Percentiles rank a stretch among this genome's conserved stretches.
phyloP scores from a whole-genome alignment of 805 yeast species.

The Ogataea pignaliae region DNA sequence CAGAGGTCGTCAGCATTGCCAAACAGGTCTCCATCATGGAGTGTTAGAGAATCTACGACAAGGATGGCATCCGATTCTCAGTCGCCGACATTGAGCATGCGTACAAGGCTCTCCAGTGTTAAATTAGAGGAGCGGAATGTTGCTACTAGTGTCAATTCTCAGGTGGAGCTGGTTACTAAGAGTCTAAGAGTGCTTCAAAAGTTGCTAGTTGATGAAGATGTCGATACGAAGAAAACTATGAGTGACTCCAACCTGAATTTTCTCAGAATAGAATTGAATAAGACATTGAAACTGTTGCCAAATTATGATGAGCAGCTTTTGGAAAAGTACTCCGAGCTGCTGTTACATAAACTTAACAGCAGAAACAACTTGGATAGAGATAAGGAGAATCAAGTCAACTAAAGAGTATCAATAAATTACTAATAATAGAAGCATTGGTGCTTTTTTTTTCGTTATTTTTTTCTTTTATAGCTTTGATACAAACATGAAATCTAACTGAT shows the following conservation, averaged over 20 bases:
- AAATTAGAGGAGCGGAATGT: slow-evolving; percentile 5
- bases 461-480: not conserved
- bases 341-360: slow-evolving; percentile 9
- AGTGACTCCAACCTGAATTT: not conserved
- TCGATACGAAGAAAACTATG: not conserved
- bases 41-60: not conserved
- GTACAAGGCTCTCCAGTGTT: slow-evolving; percentile 11
- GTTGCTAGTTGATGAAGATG: slow-evolving; percentile 4
- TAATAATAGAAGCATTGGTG: not conserved
- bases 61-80: not conserved
- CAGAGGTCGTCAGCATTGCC: too few relatives aligned
- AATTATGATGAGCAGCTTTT: slow-evolving; percentile 13
- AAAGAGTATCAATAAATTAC: not conserved
- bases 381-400: slow-evolving; percentile 14
- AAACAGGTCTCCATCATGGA: too few relatives aligned
- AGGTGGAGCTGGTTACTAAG: slow-evolving; percentile 2
- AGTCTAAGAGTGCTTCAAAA: slow-evolving; percentile 10
- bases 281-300: slow-evolving; percentile 15
- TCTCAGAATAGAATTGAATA: slow-evolving; percentile 11
- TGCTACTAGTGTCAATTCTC: not conserved
- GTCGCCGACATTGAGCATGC: slow-evolving; percentile 8
- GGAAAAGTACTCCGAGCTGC: slow-evolving; percentile 10
- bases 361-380: slow-evolving; percentile 3
- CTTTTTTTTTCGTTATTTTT: not conserved
- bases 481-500: too few relatives aligned